These are phyloP conservation scores for Cystoisospora suis DNA, from an alignment of 169 alveolate species.

Conservation along the genomic window DNA sequence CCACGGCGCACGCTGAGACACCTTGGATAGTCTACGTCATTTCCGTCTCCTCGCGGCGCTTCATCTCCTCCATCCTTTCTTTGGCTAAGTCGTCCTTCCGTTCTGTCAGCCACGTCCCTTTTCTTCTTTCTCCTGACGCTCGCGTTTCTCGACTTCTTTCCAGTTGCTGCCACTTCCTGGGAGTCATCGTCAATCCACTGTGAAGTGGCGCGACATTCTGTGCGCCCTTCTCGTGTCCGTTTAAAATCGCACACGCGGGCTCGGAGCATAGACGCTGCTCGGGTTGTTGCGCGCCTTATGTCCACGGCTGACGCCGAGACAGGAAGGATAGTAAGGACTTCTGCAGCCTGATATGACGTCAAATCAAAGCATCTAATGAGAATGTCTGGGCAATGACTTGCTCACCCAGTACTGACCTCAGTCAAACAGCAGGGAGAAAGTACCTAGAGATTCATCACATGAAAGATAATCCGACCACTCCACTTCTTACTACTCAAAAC, in stretches of 20 bases:
- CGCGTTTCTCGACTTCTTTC: neutral
- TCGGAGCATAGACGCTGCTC: neutral
- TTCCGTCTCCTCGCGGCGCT: neutral
- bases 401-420: neutral
- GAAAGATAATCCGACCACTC: neutral
- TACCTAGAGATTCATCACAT: neutral
- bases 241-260: too few relatives aligned
- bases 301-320: neutral
- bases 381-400: neutral
- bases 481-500: neutral
- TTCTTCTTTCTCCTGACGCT: neutral
- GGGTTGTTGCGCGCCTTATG: neutral
- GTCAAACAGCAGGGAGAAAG: neutral
- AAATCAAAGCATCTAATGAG: neutral
- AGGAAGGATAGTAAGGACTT: conserved; percentile 6
- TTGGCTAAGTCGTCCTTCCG: too few relatives aligned
- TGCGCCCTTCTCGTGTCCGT: too few relatives aligned
- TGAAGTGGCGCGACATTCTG: neutral
- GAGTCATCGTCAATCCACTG: neutral
- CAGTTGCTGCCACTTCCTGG: neutral
- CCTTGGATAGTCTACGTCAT: neutral
- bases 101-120: neutral
- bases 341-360: neutral
- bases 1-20: neutral
- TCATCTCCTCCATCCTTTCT: neutral